Evolutionary conservation across 768 basidiomycete species (phyloP).

Genomic region (Tricholoma furcatifolium): DNA sequence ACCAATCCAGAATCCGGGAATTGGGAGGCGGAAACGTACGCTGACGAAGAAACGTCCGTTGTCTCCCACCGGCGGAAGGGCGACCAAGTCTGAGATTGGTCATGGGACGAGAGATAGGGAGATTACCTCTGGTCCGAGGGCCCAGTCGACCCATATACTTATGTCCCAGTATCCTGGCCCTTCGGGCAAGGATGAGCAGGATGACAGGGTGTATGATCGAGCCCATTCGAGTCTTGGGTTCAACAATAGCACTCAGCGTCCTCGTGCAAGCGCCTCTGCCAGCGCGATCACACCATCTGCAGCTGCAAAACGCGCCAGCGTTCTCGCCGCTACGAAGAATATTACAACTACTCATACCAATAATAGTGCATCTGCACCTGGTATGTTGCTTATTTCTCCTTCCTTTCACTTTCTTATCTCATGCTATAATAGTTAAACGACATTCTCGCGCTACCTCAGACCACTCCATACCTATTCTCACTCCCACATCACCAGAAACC

Average conservation of each 20-base stretch:
- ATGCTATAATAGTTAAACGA: slow-evolving; percentile 9
- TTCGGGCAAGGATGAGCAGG: slow-evolving; percentile 3
- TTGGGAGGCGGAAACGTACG: slow-evolving; percentile 13
- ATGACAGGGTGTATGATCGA: slow-evolving; percentile 15
- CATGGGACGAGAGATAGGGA: slow-evolving; percentile 26
- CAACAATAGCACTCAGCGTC: slow-evolving; percentile 27
- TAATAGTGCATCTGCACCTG: background rate
- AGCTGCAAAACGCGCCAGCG: slow-evolving; percentile 51
- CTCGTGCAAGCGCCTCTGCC: slow-evolving; percentile 56
- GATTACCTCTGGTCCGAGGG: slow-evolving; percentile 20
- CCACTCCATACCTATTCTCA: slow-evolving; percentile 20
- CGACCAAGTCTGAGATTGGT: slow-evolving; percentile 39
- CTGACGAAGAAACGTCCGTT: slow-evolving; percentile 8
- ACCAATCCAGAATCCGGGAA: background rate
- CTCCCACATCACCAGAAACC: background rate
- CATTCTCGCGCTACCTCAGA: slow-evolving; percentile 28
- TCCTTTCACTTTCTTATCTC: background rate
- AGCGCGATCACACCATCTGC: slow-evolving; percentile 54
- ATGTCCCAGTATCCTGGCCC: slow-evolving; percentile 8
- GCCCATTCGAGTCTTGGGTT: slow-evolving; percentile 36
- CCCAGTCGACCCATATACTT: slow-evolving; percentile 27
- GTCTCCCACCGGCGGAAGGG: slow-evolving; percentile 21
- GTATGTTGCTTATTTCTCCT: slow-evolving; percentile 5
- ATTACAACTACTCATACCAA: slow-evolving; percentile 17
- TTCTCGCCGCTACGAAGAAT: slow-evolving; percentile 25